Conservation (phyloP, 2,329 filamentous ascomycete genomes). For the Cucurbitaria berberidis region DNA sequence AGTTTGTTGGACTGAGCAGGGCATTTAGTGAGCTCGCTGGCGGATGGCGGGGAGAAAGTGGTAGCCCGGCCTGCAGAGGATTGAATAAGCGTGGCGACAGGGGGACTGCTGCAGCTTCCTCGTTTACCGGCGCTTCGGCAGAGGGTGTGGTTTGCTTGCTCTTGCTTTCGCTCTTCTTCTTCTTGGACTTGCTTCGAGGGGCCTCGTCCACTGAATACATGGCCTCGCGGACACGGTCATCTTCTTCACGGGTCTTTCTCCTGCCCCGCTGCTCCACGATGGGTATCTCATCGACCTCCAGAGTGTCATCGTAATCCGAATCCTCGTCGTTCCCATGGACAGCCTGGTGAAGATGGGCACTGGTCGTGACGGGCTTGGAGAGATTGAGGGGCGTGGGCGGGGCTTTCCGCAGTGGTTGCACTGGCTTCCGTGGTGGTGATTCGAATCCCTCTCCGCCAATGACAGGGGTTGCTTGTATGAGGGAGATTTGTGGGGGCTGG, state of each 20-base stretch:
- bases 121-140: slow-evolving; percentile 19
- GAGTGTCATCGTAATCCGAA: slow-evolving; percentile 81
- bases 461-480: slow-evolving; percentile 49
- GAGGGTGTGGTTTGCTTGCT: slow-evolving; percentile 48
- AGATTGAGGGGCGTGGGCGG: slow-evolving; percentile 86
- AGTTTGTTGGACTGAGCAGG: slow-evolving; percentile 58
- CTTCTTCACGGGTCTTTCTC: slow-evolving; percentile 84
- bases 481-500: slow-evolving; percentile 44
- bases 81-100: slow-evolving; percentile 42
- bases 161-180: slow-evolving; percentile 64
- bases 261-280: slow-evolving; percentile 70
- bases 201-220: slow-evolving; percentile 71
- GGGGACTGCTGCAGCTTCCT: slow-evolving; percentile 26
- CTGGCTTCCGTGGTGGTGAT: slow-evolving; percentile 39
- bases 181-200: slow-evolving; percentile 74
- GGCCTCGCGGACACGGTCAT: slow-evolving; percentile 78
- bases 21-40: slow-evolving; percentile 48
- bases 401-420: slow-evolving; percentile 70
- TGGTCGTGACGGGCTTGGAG: slow-evolving; percentile 53
- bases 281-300: slow-evolving; percentile 71
- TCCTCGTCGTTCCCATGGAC: slow-evolving; percentile 68
- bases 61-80: slow-evolving; percentile 40
- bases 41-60: slow-evolving; percentile 48
- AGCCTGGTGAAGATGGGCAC: slow-evolving; percentile 53
- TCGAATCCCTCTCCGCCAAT: slow-evolving; percentile 47